Conservation (phyloP, 768 basidiomycete species). For the Omphalotus guepiniiformis region DNA sequence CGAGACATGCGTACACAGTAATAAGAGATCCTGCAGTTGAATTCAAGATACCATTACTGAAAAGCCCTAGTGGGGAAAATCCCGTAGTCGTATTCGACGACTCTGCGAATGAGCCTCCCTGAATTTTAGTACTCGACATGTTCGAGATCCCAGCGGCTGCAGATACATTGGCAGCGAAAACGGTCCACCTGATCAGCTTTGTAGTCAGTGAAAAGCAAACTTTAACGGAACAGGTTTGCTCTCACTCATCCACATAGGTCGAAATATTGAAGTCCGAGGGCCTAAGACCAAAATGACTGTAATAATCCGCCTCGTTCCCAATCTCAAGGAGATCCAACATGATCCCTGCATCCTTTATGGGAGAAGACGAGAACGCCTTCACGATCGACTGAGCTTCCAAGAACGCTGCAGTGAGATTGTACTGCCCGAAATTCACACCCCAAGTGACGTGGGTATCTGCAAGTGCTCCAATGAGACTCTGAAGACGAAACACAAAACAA, state of each 20-base stretch:
- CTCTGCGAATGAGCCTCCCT: conserved; percentile 27
- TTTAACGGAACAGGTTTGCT: neutral
- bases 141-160: conserved; percentile 17
- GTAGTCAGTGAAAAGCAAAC: neutral
- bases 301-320: conserved; percentile 38
- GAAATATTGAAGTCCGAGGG: conserved; percentile 22
- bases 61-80: conserved; percentile 39
- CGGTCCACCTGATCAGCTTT: conserved; percentile 25
- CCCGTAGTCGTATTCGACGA: conserved; percentile 22
- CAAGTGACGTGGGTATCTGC: conserved; percentile 40
- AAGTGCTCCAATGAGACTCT: neutral
- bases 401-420: conserved; percentile 28
- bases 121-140: conserved; percentile 11
- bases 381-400: conserved; percentile 28
- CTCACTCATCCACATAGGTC: conserved; percentile 28
- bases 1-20: conserved; percentile 26
- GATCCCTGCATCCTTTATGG: conserved; percentile 24
- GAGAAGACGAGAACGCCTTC: conserved; percentile 27
- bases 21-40: conserved; percentile 34
- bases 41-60: conserved; percentile 34
- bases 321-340: conserved; percentile 33
- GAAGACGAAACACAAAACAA: neutral
- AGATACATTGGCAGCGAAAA: conserved; percentile 28
- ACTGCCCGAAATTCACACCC: conserved; percentile 41
- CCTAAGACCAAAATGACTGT: conserved; percentile 22